Evolutionary conservation across 1,284 basidiomycete genomes (phyloP).

Genomic region (Malassezia yamatoensis): DNA sequence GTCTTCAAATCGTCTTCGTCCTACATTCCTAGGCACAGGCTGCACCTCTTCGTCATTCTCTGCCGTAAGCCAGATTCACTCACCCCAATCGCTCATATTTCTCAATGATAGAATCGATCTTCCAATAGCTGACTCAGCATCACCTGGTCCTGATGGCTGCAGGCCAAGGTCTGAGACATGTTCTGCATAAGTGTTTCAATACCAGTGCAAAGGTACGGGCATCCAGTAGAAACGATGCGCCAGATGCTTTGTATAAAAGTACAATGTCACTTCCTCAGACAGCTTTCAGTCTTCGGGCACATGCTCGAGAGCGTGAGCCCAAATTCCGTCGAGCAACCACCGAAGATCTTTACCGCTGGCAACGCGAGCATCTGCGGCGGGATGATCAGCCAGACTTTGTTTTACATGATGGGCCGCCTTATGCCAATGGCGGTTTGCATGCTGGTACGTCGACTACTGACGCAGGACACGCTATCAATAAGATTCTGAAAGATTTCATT

Average conservation of each 20-base stretch:
- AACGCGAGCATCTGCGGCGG: constrained; percentile 55
- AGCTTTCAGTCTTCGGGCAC: constrained; percentile 64
- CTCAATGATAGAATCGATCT: background rate
- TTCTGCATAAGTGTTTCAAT: no score
- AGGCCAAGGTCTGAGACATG: no score
- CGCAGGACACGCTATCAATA: constrained; percentile 88
- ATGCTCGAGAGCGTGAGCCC: constrained; percentile 59
- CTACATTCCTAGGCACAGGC: constrained; percentile 13
- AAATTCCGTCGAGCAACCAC: constrained; percentile 61
- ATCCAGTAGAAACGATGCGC: no score
- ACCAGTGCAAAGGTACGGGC: no score
- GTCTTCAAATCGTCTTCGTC: constrained; percentile 35
- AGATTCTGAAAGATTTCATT: constrained; percentile 91
- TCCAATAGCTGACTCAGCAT: constrained; percentile 1
- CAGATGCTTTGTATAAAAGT: constrained; percentile 48
- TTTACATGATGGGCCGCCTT: constrained; percentile 91
- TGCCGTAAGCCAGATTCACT: constrained; percentile 10
- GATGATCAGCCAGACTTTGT: constrained; percentile 57
- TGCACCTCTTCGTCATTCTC: constrained; percentile 40
- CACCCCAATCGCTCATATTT: constrained; percentile 41
- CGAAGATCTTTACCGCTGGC: constrained; percentile 71
- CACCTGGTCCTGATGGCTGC: background rate
- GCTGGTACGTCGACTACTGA: constrained; percentile 61
- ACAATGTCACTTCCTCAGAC: constrained; percentile 79
- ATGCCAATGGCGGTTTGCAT: constrained; percentile 90